Evolutionary conservation across 2,329 filamentous ascomycete genomes (phyloP).

Genomic region (Epichloe scottii): DNA sequence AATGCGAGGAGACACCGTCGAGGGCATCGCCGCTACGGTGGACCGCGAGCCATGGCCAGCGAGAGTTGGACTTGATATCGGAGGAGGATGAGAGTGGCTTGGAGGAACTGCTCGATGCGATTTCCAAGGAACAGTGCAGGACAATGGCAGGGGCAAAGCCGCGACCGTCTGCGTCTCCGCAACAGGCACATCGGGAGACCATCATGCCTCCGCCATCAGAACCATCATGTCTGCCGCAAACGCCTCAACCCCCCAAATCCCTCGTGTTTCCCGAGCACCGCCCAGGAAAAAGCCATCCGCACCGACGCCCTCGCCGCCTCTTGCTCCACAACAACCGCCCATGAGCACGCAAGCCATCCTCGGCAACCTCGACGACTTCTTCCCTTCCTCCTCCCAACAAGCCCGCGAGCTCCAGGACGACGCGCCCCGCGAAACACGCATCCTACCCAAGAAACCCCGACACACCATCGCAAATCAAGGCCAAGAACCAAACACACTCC

Average conservation of each 20-base stretch:
- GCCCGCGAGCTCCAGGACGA: conserved; percentile 36
- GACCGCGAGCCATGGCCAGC: background rate
- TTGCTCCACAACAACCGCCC: conserved; percentile 15
- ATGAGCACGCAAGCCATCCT: conserved; percentile 42
- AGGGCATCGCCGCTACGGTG: background rate
- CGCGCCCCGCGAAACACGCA: background rate
- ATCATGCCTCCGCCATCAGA: conserved; percentile 1
- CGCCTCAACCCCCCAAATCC: background rate
- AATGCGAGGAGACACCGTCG: background rate
- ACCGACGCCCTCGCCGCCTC: conserved; percentile 2
- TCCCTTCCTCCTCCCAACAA: conserved; percentile 44
- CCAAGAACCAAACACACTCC: conserved; percentile 9
- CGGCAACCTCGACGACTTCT: conserved; percentile 38
- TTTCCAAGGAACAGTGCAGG: conserved; percentile 7
- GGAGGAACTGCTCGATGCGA: conserved; percentile 8
- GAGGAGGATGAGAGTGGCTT: conserved; percentile 16
- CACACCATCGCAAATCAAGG: background rate
- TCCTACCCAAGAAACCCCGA: background rate
- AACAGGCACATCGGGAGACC: background rate
- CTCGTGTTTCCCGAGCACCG: background rate
- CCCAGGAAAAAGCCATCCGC: background rate
- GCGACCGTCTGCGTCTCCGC: background rate
- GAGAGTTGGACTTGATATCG: conserved; percentile 9
- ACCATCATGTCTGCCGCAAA: background rate
- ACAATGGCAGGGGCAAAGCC: background rate